Evolutionary conservation across 192 early-diverging fungal species (phyloP).

Genomic region (Entrophospora sp.): DNA sequence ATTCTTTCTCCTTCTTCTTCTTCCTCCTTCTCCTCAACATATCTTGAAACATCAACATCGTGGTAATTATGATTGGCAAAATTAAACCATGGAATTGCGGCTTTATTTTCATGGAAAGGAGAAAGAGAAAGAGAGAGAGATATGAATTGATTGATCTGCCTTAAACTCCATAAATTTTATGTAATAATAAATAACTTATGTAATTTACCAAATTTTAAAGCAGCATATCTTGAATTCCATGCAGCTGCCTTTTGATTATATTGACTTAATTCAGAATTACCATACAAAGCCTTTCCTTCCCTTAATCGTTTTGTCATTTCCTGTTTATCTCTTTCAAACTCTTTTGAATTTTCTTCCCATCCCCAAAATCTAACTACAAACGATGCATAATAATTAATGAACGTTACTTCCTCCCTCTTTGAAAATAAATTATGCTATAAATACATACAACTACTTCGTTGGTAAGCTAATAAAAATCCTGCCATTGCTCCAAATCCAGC

Average conservation of each 20-base stretch:
- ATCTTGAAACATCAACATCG: constrained; percentile 41
- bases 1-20: not conserved
- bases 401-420: not conserved
- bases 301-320: constrained; percentile 56
- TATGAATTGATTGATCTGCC: no score
- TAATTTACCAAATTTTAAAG: constrained; percentile 50
- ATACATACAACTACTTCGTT: constrained; percentile 60
- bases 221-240: constrained; percentile 56
- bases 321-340: constrained; percentile 56
- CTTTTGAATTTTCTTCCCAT: constrained; percentile 75
- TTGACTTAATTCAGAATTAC: constrained; percentile 43
- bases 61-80: constrained; percentile 71
- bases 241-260: constrained; percentile 53
- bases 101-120: constrained; percentile 23
- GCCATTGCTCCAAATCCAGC: constrained; percentile 42
- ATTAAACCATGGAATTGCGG: constrained; percentile 66
- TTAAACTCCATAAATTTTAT: constrained; percentile 2
- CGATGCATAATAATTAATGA: constrained; percentile 6
- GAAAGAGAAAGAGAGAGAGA: no score
- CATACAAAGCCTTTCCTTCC: constrained; percentile 63
- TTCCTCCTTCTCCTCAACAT: not conserved
- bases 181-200: not conserved
- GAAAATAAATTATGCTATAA: not conserved
- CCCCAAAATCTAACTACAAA: constrained; percentile 84
- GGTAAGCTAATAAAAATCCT: constrained; percentile 77